Conservation (phyloP, 371 early-diverging fungal species). For the Actinomortierella ambigua region DNA sequence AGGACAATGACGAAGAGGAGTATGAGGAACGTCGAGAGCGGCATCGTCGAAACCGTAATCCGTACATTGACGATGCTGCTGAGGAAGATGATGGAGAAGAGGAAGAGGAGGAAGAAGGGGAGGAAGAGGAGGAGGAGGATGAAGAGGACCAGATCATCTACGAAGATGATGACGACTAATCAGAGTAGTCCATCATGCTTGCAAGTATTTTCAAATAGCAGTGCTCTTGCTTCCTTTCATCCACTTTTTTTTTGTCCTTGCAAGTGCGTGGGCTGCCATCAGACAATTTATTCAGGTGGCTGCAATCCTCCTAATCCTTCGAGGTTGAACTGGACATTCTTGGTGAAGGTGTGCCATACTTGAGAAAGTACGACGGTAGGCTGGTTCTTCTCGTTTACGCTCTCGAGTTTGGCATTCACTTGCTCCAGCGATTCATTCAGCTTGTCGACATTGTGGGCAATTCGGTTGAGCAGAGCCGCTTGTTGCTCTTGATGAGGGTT, state of each 20-base stretch:
- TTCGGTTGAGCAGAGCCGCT: conserved; percentile 35
- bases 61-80: conserved; percentile 39
- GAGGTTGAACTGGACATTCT: conserved; percentile 33
- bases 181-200: too few relatives aligned
- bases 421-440: conserved; percentile 40
- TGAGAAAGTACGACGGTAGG: conserved; percentile 28
- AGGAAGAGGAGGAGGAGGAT: conserved; percentile 22
- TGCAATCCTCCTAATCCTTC: conserved; percentile 39
- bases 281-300: conserved; percentile 38
- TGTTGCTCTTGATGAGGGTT: conserved; percentile 43
- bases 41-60: conserved; percentile 19
- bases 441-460: conserved; percentile 43
- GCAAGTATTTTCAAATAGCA: too few relatives aligned
- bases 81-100: conserved; percentile 18
- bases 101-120: conserved; percentile 16
- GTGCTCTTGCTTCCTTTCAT: too few relatives aligned
- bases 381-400: conserved; percentile 30
- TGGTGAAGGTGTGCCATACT: conserved; percentile 36
- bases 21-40: conserved; percentile 22
- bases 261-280: too few relatives aligned
- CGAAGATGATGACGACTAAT: conserved; percentile 8
- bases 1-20: conserved; percentile 1
- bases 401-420: conserved; percentile 30
- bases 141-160: conserved; percentile 9
- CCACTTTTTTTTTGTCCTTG: too few relatives aligned